phyloP scores from a whole-genome alignment of 257 asterid genomes.

The Solanum medicagineum region DNA sequence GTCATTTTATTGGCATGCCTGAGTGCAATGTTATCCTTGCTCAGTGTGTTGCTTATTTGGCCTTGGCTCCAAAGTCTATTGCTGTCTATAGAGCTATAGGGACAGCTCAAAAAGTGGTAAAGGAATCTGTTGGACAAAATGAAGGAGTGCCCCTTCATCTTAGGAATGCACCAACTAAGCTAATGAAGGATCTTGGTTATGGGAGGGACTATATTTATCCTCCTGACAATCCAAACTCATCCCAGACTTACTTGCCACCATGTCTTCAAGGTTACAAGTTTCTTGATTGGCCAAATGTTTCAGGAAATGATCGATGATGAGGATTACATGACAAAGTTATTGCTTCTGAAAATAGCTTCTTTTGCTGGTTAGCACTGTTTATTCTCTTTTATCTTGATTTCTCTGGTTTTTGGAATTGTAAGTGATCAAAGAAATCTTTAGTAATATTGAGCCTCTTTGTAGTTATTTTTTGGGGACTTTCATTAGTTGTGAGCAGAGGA shows the following conservation, averaged over 20 bases:
- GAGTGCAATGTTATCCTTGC: conserved; percentile 69
- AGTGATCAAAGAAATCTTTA: not conserved
- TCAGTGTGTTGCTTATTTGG: conserved; percentile 66
- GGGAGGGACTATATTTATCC: conserved; percentile 65
- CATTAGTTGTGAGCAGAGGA: not conserved
- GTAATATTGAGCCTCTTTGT: not conserved
- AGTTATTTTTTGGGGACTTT: not conserved
- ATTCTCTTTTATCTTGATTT: not conserved
- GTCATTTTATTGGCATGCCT: conserved; percentile 78
- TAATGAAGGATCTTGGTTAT: conserved; percentile 76
- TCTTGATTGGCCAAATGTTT: conserved; percentile 40
- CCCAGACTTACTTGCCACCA: conserved; percentile 56
- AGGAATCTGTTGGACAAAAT: conserved; percentile 72
- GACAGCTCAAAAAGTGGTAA: conserved; percentile 50
- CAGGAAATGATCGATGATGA: not conserved
- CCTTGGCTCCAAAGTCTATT: conserved; percentile 71
- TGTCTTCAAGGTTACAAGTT: conserved; percentile 58
- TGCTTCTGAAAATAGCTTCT: not conserved
- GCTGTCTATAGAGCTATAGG: conserved; percentile 49
- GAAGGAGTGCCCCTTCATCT: conserved; percentile 71
- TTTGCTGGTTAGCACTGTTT: not conserved
- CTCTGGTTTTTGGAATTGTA: not conserved
- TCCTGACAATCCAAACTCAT: conserved; percentile 42
- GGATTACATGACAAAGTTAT: not conserved
- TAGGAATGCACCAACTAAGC: conserved; percentile 90